Evolutionary conservation across 176 grass and related monocot genomes (phyloP), one percentile per base, ranked within the genome.

Genomic region (Tillandsia leiboldiana): DNA sequence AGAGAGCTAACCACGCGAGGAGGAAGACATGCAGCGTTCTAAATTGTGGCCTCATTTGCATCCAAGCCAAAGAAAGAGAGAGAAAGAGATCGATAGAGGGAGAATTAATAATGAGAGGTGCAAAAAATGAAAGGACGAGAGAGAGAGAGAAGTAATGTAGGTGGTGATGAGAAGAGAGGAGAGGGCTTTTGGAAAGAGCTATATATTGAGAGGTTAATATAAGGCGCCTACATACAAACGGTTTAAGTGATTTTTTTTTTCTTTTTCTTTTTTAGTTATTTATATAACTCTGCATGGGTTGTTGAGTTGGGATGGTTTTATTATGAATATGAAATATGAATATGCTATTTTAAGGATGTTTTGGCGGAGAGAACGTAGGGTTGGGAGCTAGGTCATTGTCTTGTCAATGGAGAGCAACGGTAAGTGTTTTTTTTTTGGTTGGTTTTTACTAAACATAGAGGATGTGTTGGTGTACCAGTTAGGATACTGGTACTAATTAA

Each of bases 1-100:
- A 77, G 47, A 92, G 66, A 51, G 67, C 82, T 15, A 96, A 85
- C 14, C 73, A 71, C 22, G 72, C 48, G 51, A 83, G 72, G 49
- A 72, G 49, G 49, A 81, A 42, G 53, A 85, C 23, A 26, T 85
- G 76, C 29, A 84, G 9, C 6, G 56, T 22, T 61, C 56, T n/a
- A 15, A 61, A 61, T 9, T 9, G 22, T 23, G 56, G 22, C 13
- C 22, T 61, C 56, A 61, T 61, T 20, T 61, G 15, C 56, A 9
- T 15, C 33, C 33, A 7, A 42, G 33, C 33, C 33, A 42, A 42
- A 59, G 14, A 59, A 9, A 14, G 12, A 58, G 13, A 58, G 53
- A 58, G 52, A 54, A 10, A 54, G 52, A 54, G 15, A 56, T 10
- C 1, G 10, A 56, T 10, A 7, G 52, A 65, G 2, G 12, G 27